Evolutionary conservation across 1,284 basidiomycete species (phyloP).

Genomic region (Athelia sp.): DNA sequence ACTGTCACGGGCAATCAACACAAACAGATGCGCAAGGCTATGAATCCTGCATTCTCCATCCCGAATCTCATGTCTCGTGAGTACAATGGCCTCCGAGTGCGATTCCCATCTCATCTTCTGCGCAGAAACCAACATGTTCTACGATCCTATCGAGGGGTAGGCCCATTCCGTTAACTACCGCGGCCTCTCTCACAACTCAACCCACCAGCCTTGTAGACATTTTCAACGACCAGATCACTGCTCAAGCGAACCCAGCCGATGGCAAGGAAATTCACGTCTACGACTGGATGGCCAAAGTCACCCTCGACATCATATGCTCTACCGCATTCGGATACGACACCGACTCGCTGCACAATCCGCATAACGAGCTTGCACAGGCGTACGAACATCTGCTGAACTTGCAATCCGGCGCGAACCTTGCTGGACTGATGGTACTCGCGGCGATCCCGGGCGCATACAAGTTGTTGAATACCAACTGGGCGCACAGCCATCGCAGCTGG

Average conservation of each 20-base stretch:
- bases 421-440: conserved; percentile 31
- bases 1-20: conserved; percentile 44
- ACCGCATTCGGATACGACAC: conserved; percentile 44
- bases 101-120: background rate
- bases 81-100: conserved; percentile 15
- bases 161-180: too few relatives aligned
- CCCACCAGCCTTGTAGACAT: conserved; percentile 32
- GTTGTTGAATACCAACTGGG: conserved; percentile 28
- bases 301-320: conserved; percentile 45
- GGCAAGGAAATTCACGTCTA: conserved; percentile 35
- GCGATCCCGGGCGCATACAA: conserved; percentile 30
- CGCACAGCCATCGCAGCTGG: conserved; percentile 30
- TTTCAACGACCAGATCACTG: conserved; percentile 26
- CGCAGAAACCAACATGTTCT: conserved; percentile 45
- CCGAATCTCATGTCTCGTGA: conserved; percentile 39
- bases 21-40: conserved; percentile 40
- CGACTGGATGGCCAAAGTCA: conserved; percentile 48
- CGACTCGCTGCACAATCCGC: conserved; percentile 39
- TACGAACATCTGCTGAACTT: conserved; percentile 37
- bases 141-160: conserved; percentile 40
- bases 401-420: conserved; percentile 36
- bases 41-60: conserved; percentile 47
- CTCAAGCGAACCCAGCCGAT: conserved; percentile 15
- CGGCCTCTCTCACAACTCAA: background rate
- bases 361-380: conserved; percentile 41